phyloP scores from a whole-genome alignment of 2,329 filamentous ascomycete genomes.

The Alternaria panax region DNA sequence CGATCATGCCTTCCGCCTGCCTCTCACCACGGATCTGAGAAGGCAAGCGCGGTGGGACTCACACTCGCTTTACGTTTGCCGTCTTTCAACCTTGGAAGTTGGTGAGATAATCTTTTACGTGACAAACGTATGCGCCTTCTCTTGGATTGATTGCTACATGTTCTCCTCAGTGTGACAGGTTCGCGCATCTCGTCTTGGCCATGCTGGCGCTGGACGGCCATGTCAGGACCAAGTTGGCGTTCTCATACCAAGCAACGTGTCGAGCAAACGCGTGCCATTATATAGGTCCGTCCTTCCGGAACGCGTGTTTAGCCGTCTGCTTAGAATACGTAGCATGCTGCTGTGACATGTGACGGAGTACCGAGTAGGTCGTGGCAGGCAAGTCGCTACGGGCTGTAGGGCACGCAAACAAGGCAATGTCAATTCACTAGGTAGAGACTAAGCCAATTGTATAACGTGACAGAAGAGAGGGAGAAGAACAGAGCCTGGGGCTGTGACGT shows the following conservation, averaged over 20 bases:
- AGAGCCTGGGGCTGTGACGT: not conserved
- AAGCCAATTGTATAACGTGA: not conserved
- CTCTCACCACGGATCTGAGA: not conserved
- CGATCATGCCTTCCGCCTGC: constrained; percentile 4
- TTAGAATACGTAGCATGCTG: not conserved
- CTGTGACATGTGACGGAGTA: not conserved
- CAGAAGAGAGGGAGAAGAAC: not conserved
- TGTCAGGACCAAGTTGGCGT: not conserved
- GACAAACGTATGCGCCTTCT: not conserved
- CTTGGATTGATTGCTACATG: constrained; percentile 22
- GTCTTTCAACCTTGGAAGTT: no score
- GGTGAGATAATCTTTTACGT: not conserved
- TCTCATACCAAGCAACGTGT: not conserved
- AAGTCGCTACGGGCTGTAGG: not conserved
- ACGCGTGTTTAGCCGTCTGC: not conserved
- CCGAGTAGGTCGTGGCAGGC: not conserved
- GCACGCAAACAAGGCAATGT: not conserved
- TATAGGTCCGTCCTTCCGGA: not conserved
- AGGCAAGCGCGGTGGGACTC: constrained; percentile 3
- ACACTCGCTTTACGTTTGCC: not conserved
- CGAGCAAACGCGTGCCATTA: not conserved
- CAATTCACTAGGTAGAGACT: not conserved
- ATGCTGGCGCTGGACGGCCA: not conserved
- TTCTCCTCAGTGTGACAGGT: not conserved
- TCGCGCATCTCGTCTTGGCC: not conserved